Percentiles rank a stretch among this genome's conserved stretches.
Evolutionary conservation across 352 stramenopile genomes (phyloP).

Genomic region (Pythium folliculosum): DNA sequence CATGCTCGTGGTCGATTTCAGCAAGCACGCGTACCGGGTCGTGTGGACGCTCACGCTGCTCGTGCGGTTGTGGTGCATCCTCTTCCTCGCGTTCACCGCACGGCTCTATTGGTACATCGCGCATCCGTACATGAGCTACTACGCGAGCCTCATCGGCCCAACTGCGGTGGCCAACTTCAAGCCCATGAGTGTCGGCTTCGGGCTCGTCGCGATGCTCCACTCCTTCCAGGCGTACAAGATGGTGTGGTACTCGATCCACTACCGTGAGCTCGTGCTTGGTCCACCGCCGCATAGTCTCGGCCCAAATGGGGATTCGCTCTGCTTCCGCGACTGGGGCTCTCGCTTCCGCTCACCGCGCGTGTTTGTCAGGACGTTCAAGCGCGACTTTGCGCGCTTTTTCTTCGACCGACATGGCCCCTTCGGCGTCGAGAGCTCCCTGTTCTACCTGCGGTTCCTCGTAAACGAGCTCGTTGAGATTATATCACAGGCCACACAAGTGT

Average conservation of each 20-base stretch:
- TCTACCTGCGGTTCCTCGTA: slow-evolving; percentile 30
- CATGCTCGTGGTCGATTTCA: slow-evolving; percentile 13
- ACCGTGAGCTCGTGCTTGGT: slow-evolving; percentile 16
- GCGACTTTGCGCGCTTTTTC: slow-evolving; percentile 16
- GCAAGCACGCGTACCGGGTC: background rate
- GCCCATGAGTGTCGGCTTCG: slow-evolving; percentile 19
- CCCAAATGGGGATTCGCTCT: slow-evolving; percentile 3
- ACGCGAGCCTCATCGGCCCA: slow-evolving; percentile 25
- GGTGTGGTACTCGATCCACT: slow-evolving; percentile 14
- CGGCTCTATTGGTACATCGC: slow-evolving; percentile 30
- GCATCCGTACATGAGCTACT: slow-evolving; percentile 35
- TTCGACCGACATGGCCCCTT: slow-evolving; percentile 35
- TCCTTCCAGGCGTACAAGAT: slow-evolving; percentile 17
- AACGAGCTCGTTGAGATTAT: slow-evolving; percentile 47
- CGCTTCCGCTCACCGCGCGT: slow-evolving; percentile 8
- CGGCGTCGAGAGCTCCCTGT: slow-evolving; percentile 39
- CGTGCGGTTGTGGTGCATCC: slow-evolving; percentile 7
- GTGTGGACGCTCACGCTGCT: slow-evolving; percentile 7
- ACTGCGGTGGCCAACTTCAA: slow-evolving; percentile 12
- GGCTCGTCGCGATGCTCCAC: slow-evolving; percentile 5
- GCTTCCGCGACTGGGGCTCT: slow-evolving; percentile 12
- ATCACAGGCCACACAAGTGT: slow-evolving; percentile 44
- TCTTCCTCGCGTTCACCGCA: slow-evolving; percentile 16
- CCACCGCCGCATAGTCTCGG: slow-evolving; percentile 5
- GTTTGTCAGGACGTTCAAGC: slow-evolving; percentile 1